These are phyloP conservation scores for Backusella mclennaniae DNA, from an alignment of 192 early-diverging fungal genomes.

Conservation along the genomic window DNA sequence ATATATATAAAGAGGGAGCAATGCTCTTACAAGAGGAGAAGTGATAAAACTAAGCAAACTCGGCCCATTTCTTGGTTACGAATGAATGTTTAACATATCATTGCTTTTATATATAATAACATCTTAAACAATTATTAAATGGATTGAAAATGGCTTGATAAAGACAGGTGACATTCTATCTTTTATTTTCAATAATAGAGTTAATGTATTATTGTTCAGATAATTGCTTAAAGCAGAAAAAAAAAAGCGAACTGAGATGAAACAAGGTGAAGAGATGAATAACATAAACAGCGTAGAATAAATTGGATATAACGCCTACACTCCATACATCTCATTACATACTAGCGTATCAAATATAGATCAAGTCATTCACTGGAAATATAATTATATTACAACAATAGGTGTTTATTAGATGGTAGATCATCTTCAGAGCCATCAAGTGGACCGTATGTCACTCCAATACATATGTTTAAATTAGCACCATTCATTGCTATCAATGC, in stretches of 20 bases:
- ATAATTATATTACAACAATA: neutral
- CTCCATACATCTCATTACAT: too few relatives aligned
- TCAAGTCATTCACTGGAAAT: too few relatives aligned
- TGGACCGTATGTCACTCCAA: too few relatives aligned
- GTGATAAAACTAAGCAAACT: neutral
- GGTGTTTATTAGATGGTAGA: too few relatives aligned
- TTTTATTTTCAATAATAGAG: neutral
- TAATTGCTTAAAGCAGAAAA: neutral
- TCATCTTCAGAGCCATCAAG: too few relatives aligned
- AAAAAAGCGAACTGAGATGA: neutral
- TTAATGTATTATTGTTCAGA: neutral
- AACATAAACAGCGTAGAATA: neutral
- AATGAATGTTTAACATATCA: too few relatives aligned
- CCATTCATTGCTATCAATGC: neutral
- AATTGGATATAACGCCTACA: too few relatives aligned
- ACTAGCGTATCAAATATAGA: too few relatives aligned
- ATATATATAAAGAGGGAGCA: too few relatives aligned
- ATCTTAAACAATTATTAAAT: neutral
- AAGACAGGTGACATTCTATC: neutral
- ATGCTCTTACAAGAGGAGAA: too few relatives aligned
- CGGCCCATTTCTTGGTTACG: neutral
- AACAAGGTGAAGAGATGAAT: neutral
- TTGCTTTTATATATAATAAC: too few relatives aligned
- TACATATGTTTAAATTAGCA: too few relatives aligned
- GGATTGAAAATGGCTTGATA: neutral